A percentile compares a stretch with the other conserved stretches of the same genome.
Evolutionary conservation across 768 basidiomycete species (phyloP).

Genomic region (Gloeopeniophorella convolvens): DNA sequence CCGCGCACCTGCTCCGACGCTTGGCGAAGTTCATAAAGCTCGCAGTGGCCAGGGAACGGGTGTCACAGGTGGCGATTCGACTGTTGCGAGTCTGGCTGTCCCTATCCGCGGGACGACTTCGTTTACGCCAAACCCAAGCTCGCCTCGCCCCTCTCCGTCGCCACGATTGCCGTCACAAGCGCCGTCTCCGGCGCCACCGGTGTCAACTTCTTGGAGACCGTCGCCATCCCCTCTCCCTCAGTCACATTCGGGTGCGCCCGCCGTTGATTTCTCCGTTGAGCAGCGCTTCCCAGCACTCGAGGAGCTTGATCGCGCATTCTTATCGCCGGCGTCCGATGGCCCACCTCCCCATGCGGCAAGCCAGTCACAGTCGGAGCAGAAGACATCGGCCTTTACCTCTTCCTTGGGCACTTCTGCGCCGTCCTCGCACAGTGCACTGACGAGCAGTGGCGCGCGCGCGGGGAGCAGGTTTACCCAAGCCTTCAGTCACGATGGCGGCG

Average conservation of each 20-base stretch:
- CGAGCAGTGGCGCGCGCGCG: not conserved
- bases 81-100: constrained; percentile 9
- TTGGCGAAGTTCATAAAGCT: constrained; percentile 69
- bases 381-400: not conserved
- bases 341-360: constrained; percentile 5
- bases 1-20: constrained; percentile 50
- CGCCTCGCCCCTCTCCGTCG: constrained; percentile 17
- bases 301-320: constrained; percentile 60
- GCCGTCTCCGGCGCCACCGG: constrained; percentile 15
- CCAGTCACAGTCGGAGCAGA: constrained; percentile 9
- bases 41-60: constrained; percentile 61
- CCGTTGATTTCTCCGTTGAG: constrained; percentile 48
- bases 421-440: not conserved
- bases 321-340: constrained; percentile 24
- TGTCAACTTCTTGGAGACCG: constrained; percentile 14
- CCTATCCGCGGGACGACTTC: constrained; percentile 11
- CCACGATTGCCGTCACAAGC: constrained; percentile 11
- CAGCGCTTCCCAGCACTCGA: constrained; percentile 84
- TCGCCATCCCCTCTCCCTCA: constrained; percentile 10
- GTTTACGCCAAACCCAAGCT: not conserved
- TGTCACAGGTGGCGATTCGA: not conserved
- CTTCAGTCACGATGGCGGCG: constrained; percentile 31
- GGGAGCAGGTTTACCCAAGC: constrained; percentile 11
- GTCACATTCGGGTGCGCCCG: constrained; percentile 20
- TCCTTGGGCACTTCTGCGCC: not conserved